Percentiles rank a stretch among this genome's conserved stretches.
Conservation (phyloP, 306 rosid genomes). For the Cotoneaster glaucophyllus region DNA sequence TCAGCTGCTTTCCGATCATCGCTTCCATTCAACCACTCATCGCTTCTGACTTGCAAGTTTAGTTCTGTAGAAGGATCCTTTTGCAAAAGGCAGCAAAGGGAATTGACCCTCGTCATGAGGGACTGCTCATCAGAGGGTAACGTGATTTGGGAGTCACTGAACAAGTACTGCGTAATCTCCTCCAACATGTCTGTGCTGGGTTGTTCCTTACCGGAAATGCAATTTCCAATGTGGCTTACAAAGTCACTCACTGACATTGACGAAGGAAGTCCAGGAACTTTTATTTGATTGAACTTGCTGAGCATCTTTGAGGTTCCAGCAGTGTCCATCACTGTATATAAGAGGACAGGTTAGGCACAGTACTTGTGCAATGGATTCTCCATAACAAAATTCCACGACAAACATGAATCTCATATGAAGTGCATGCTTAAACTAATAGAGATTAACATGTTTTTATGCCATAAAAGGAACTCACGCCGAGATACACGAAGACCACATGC, state of each 20-base stretch:
- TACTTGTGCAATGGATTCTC: background rate
- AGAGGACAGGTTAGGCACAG: conserved; percentile 2
- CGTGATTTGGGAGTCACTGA: conserved; percentile 41
- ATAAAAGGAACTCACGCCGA: background rate
- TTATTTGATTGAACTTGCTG: conserved; percentile 47
- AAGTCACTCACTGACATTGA: conserved; percentile 72
- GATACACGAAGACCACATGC: background rate
- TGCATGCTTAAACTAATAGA: background rate
- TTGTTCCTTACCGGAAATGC: conserved; percentile 43
- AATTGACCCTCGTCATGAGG: conserved; percentile 69
- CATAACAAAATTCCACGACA: background rate
- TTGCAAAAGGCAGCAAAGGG: conserved; percentile 64
- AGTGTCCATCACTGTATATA: conserved; percentile 29
- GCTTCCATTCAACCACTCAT: background rate
- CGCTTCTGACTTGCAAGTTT: conserved; percentile 16
- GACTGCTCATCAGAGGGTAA: conserved; percentile 47
- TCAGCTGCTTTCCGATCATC: conserved; percentile 17
- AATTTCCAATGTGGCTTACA: conserved; percentile 51
- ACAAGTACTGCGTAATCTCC: conserved; percentile 57
- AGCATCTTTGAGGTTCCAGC: conserved; percentile 35
- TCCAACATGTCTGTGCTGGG: conserved; percentile 39
- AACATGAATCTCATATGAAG: background rate
- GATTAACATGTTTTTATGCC: background rate
- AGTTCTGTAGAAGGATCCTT: conserved; percentile 44
- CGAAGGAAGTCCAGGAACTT: conserved; percentile 54